phyloP scores from a whole-genome alignment of 176 grass and related monocot genomes.

The Saccharum spontaneum region DNA sequence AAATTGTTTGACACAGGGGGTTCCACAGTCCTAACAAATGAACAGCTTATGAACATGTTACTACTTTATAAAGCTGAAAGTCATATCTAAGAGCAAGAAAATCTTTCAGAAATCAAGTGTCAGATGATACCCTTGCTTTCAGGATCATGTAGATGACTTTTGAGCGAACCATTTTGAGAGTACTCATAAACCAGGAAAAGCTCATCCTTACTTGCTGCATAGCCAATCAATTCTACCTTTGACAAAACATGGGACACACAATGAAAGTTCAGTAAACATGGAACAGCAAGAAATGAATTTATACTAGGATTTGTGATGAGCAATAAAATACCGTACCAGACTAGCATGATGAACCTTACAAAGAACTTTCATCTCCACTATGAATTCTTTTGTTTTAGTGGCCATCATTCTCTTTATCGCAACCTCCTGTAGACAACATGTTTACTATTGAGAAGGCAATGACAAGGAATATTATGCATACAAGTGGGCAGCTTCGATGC shows the following conservation, averaged over 20 bases:
- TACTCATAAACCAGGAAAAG: slow-evolving; percentile 96
- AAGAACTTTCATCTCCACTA: slow-evolving; percentile 95
- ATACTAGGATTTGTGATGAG: slow-evolving; percentile 7
- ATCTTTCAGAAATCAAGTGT: slow-evolving; percentile 5
- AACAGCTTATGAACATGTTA: background rate
- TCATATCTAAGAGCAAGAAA: slow-evolving; percentile 17
- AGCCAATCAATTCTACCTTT: slow-evolving; percentile 99
- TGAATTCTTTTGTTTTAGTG: slow-evolving; percentile 98
- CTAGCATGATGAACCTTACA: slow-evolving; percentile 99
- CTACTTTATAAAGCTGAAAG: background rate
- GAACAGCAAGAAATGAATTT: background rate
- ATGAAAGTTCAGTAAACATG: slow-evolving; percentile 41
- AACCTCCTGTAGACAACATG: slow-evolving; percentile 65
- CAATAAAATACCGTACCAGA: slow-evolving; percentile 65
- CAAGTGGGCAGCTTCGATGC: slow-evolving; percentile 5
- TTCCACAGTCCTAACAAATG: slow-evolving; percentile 8
- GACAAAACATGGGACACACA: slow-evolving; percentile 64
- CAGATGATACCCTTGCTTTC: slow-evolving; percentile 81
- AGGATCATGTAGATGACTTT: slow-evolving; percentile 87
- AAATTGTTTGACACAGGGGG: background rate
- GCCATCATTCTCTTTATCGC: slow-evolving; percentile 98
- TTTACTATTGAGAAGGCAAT: slow-evolving; percentile 25
- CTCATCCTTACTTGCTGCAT: slow-evolving; percentile 90
- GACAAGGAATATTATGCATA: slow-evolving; percentile 15
- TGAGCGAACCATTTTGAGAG: slow-evolving; percentile 93